Percentiles rank a stretch among this genome's conserved stretches.
These are phyloP conservation scores for Ceriops zippeliana DNA, from an alignment of 345 rosid species.

Conservation along the genomic window DNA sequence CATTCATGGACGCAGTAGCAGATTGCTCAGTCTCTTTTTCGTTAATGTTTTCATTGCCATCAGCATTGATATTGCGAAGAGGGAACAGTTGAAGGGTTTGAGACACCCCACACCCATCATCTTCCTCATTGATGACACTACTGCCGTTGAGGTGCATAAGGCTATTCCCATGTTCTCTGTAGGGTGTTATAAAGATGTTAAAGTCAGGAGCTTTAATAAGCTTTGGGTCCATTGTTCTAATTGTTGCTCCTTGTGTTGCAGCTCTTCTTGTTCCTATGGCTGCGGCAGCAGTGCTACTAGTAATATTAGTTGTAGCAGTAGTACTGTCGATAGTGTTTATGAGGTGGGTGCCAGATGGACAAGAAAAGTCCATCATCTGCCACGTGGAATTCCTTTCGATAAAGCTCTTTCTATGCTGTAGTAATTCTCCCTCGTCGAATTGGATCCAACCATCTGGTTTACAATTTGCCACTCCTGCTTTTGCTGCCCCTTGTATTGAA, in stretches of 20 bases:
- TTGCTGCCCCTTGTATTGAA: conserved; percentile 34
- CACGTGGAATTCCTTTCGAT: conserved; percentile 58
- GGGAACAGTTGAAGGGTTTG: conserved; percentile 78
- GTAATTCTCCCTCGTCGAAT: conserved; percentile 36
- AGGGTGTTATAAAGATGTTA: conserved; percentile 34
- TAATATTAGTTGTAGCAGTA: not conserved
- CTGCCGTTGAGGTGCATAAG: conserved; percentile 14
- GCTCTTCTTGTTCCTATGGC: not conserved
- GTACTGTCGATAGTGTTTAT: conserved; percentile 32
- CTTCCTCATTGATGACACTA: conserved; percentile 13
- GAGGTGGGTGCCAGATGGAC: conserved; percentile 39
- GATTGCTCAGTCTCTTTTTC: conserved; percentile 36
- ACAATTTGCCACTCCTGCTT: conserved; percentile 36
- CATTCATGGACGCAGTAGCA: conserved; percentile 20
- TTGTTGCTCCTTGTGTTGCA: conserved; percentile 14
- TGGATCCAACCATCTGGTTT: conserved; percentile 43
- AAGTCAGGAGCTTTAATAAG: conserved; percentile 27
- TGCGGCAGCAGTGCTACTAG: not conserved
- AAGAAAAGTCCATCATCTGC: conserved; percentile 57
- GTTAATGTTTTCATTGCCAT: conserved; percentile 19
- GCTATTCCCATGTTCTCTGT: not conserved
- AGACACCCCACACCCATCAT: conserved; percentile 33
- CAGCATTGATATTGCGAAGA: conserved; percentile 33
- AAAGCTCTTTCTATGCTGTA: conserved; percentile 32
- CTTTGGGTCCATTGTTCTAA: conserved; percentile 31